Percentiles rank a stretch among this genome's conserved stretches.
Conservation (phyloP, 192 early-diverging fungal genomes). For the Obelidium mucronatum region DNA sequence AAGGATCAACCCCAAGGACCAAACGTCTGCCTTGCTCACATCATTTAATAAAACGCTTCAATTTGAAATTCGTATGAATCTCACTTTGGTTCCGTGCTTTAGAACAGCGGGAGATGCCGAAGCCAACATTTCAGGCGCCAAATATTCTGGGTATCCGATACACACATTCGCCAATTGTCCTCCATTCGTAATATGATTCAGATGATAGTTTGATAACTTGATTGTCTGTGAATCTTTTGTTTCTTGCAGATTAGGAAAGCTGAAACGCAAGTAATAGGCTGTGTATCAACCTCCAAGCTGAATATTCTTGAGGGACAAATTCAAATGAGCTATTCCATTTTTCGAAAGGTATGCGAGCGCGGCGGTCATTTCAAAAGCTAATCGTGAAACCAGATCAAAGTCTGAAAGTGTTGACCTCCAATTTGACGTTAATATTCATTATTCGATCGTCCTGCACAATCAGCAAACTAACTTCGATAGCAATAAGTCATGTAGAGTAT, state of each 20-base stretch:
- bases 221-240: background rate
- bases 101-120: background rate
- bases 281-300: background rate
- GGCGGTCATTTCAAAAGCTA: background rate
- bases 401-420: too few species aligned
- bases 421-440: too few species aligned
- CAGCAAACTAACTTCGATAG: too few species aligned
- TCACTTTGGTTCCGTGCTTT: conserved; percentile 3
- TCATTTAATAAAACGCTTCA: background rate
- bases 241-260: background rate
- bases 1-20: conserved; percentile 19
- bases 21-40: conserved; percentile 15
- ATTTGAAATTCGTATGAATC: too few species aligned
- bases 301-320: background rate
- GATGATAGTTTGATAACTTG: conserved; percentile 25
- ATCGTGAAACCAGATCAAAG: background rate
- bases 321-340: background rate
- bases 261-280: background rate
- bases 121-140: conserved; percentile 15
- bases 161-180: conserved; percentile 7
- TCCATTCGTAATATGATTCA: conserved; percentile 26
- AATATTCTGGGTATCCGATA: conserved; percentile 18
- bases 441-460: too few species aligned
- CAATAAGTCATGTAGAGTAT: too few species aligned
- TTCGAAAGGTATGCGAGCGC: background rate